Evolutionary conservation across 805 yeast genomes (phyloP).

Genomic region (Torulaspora maleeae): DNA sequence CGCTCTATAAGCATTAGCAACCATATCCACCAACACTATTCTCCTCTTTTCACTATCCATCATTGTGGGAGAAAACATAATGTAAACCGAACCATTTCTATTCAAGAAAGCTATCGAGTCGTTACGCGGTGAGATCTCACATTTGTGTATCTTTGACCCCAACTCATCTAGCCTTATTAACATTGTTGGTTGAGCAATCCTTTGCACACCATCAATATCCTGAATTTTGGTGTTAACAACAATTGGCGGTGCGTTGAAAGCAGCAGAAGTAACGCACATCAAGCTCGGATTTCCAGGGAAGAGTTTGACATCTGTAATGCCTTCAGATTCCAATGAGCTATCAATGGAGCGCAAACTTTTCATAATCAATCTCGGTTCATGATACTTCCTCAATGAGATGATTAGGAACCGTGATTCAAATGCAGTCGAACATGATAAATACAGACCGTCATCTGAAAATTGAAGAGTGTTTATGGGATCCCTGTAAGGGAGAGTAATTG

Average conservation of each 20-base stretch:
- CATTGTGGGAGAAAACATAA: constrained; percentile 60
- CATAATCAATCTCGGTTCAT: constrained; percentile 63
- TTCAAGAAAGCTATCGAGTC: constrained; percentile 80
- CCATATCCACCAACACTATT: constrained; percentile 60
- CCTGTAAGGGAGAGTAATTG: constrained; percentile 76
- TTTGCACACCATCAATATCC: constrained; percentile 35
- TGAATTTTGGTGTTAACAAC: constrained; percentile 61
- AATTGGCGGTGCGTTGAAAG: constrained; percentile 62
- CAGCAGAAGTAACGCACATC: constrained; percentile 55
- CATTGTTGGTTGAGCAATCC: constrained; percentile 57
- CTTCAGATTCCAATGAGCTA: constrained; percentile 74
- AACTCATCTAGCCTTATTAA: constrained; percentile 67
- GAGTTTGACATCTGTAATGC: constrained; percentile 76
- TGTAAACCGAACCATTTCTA: constrained; percentile 68
- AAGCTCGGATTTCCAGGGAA: constrained; percentile 57
- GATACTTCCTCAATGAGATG: constrained; percentile 59
- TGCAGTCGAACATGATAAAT: constrained; percentile 61
- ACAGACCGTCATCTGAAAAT: constrained; percentile 67
- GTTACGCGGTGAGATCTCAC: constrained; percentile 77
- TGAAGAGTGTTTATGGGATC: constrained; percentile 76
- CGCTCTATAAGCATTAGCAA: constrained; percentile 64
- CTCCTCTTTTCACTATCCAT: constrained; percentile 51
- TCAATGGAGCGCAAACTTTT: constrained; percentile 60
- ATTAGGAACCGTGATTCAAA: constrained; percentile 75
- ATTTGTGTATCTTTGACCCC: constrained; percentile 71